Percentiles rank a stretch among this genome's conserved stretches.
These are phyloP conservation scores for Xylariaceae sp. DNA, from an alignment of 2,329 filamentous ascomycete genomes.

Conservation along the genomic window DNA sequence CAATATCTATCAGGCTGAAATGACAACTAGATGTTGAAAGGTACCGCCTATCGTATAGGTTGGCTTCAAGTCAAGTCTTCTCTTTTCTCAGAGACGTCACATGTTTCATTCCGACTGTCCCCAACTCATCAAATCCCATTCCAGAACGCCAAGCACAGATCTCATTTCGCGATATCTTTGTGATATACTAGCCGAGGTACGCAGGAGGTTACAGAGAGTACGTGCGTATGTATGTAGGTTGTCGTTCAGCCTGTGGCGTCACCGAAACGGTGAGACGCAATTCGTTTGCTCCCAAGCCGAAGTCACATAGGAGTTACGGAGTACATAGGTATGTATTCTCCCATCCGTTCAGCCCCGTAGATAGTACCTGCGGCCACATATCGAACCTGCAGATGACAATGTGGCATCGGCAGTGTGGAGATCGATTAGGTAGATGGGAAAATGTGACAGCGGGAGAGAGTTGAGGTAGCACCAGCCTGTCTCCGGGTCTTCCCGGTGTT, in stretches of 20 bases:
- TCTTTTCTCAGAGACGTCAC: not conserved
- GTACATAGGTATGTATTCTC: not conserved
- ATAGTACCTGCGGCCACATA: constrained; percentile 2
- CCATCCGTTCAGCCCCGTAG: not conserved
- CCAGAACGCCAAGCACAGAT: not conserved
- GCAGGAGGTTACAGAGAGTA: not conserved
- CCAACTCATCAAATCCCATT: not conserved
- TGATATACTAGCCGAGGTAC: not conserved
- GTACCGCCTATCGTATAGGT: not conserved
- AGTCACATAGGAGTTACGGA: not conserved
- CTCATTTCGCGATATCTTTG: not conserved
- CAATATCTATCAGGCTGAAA: too few species aligned
- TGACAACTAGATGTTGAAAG: too few species aligned
- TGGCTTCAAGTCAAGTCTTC: not conserved
- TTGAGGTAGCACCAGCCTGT: not conserved
- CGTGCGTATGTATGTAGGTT: not conserved
- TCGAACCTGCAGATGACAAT: constrained; percentile 5
- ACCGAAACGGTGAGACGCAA: not conserved
- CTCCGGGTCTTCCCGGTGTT: too few species aligned
- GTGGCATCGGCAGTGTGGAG: constrained; percentile 1
- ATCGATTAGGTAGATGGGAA: not conserved
- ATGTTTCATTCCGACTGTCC: not conserved
- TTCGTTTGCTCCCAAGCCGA: not conserved
- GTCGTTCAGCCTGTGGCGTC: not conserved
- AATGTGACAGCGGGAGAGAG: constrained; percentile 11